Conservation (phyloP, 805 yeast genomes). For the Blastobotrys attinorum region DNA sequence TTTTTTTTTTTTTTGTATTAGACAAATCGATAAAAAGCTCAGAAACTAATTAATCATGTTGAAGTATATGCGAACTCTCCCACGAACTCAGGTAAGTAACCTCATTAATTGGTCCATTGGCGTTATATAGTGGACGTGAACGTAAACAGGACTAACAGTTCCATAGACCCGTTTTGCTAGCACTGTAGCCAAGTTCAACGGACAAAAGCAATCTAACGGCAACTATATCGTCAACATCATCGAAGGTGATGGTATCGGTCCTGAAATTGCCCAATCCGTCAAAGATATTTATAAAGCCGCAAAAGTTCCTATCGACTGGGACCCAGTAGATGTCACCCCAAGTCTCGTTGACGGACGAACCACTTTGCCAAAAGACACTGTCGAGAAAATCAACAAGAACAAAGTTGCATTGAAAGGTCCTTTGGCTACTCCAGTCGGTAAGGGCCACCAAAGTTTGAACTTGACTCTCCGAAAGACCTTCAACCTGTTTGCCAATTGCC, state of each 20-base stretch:
- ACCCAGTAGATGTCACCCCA: conserved; percentile 93
- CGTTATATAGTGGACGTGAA: too few relatives aligned
- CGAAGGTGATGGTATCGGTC: conserved; percentile 98
- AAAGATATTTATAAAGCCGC: conserved; percentile 92
- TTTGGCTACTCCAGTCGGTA: conserved; percentile 96
- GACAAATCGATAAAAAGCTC: too few relatives aligned
- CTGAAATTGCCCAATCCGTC: conserved; percentile 90
- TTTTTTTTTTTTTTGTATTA: too few relatives aligned
- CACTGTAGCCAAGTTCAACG: conserved; percentile 35
- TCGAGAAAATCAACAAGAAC: conserved; percentile 86
- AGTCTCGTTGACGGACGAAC: conserved; percentile 86
- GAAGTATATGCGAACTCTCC: too few relatives aligned
- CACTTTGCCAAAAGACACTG: conserved; percentile 85
- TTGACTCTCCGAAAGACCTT: conserved; percentile 96
- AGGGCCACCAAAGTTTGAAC: conserved; percentile 97
- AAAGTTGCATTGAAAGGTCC: conserved; percentile 97
- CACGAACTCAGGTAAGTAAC: too few relatives aligned
- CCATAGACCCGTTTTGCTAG: too few relatives aligned
- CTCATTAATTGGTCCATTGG: too few relatives aligned
- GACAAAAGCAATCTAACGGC: conserved; percentile 44
- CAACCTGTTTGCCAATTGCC: conserved; percentile 90
- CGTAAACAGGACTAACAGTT: too few relatives aligned
- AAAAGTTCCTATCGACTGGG: conserved; percentile 94
- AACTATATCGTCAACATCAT: conserved; percentile 90
- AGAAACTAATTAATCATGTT: too few relatives aligned